Base-by-base conservation (phyloP, 2,329 filamentous ascomycete genomes). In the Fusarium secorum region DNA sequence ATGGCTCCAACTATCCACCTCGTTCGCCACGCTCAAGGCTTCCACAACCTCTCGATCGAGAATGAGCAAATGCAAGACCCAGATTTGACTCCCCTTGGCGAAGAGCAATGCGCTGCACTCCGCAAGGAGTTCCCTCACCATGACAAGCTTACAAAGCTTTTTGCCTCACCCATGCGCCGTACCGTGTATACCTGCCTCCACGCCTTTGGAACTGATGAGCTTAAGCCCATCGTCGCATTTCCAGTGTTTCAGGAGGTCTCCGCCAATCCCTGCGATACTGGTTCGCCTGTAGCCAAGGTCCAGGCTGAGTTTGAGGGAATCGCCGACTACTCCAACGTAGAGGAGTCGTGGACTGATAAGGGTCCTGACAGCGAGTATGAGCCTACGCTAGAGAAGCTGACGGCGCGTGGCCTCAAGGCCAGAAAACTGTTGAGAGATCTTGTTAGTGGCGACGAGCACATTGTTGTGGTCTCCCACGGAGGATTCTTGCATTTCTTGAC, bases 401-500 rank as follows among this genome's bases (percentile, higher is more conserved):
- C 87, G 67, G 83, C 81, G 35, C 83, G 93, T 20, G 91, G 92
- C 1, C 81, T 82, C n/a, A 85, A 84, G 28, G 88, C 89, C 10
- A 84, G 93, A 45, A 74, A 83, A 17, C 90, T 87, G 81, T 78
- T 96, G 66, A 78, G 86, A 20, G 81, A 85, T 44, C 75, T 82
- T 55, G 78, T 78, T 3, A 66, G 91, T 74, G 77, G 71, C 0
- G 89, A 92, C 75, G 84, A 82, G 7, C 87, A 95, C 73, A 87
- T 97, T 32, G 89, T 91, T 0, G 85, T 94, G 4, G 93, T 97
- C 11, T 91, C 93, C 6, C 94, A 97, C 75, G 94, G 94, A 4
- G 93, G 92, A 2, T 92, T 95, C 74, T 78, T 97, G 75, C 94
- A 97, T 79, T 97, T 93, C 75, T 82, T 97, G 69, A 96, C 93